Evolutionary conservation across 176 grass and related monocot genomes (phyloP), one percentile per base, ranked within the genome.

Genomic region (Triticum turgidum): DNA sequence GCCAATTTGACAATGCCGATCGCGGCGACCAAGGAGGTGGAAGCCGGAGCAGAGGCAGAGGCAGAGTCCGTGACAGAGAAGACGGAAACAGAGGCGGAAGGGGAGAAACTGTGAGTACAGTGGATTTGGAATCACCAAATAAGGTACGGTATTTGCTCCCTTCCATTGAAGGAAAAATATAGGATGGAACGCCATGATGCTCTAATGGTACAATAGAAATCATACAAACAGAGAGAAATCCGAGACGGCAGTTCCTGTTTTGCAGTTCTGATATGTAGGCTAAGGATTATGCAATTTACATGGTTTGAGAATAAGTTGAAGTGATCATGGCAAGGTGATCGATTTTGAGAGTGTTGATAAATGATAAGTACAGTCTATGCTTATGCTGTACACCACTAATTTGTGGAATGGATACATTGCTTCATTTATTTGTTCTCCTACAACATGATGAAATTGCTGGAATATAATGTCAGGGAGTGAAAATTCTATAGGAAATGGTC

Each of bases 1-100:
- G 63, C 80, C 3, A 58, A 91, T 85, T 86, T 73, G 1, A 59
- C 70, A 81, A 67, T 93, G 71, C 65, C 78, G 62, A 12, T 78
- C 33, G 67, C 70, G 25, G 51, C 51, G 51, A 33, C 85, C 37
- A 21, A 21, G 56, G 20, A 59, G 56, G 56, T 21, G 18, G 67
- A 35, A 9, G 32, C 65, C 27, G 29, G 2, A 21, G 29, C 39
- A 25, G 88, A 5, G 9, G 6, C 42, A 35, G 84, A 20, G 9
- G 21, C 25, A 8, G 89, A 81, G 49, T 0, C 51, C 1, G 29
- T 17, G 49, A 29, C 39, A 9, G 45, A 73, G 72, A 30, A 70
- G 64, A 20, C n/a, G 44, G 80, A 66, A 15, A 3, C 30, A 14
- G 78, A 79, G 24, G 59, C 45, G 2, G 76, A 80, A 64, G 25